These are phyloP conservation scores for Trametes coccinea DNA, from an alignment of 768 basidiomycete species.

Conservation along the genomic window DNA sequence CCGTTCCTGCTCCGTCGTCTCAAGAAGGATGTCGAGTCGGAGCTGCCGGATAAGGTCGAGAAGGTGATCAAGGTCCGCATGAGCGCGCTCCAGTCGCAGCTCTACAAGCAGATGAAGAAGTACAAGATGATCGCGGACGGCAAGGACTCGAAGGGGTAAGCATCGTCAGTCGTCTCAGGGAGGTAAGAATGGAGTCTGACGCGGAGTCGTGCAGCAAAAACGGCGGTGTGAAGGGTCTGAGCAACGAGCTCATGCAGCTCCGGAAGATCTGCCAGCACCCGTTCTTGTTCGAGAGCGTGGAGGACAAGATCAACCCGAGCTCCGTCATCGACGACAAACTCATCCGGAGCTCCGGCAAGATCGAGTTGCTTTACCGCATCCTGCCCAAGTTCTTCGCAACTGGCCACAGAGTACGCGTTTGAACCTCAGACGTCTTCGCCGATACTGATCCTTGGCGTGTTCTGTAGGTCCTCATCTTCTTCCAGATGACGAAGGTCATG, in stretches of 20 bases:
- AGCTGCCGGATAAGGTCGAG: slow-evolving; percentile 96
- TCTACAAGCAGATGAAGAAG: slow-evolving; percentile 98
- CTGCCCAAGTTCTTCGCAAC: slow-evolving; percentile 94
- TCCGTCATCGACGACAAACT: slow-evolving; percentile 83
- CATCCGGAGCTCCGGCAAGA: slow-evolving; percentile 86
- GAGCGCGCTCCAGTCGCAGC: slow-evolving; percentile 87
- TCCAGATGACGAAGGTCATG: slow-evolving; percentile 99
- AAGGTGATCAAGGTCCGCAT: slow-evolving; percentile 96
- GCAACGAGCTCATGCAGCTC: slow-evolving; percentile 96
- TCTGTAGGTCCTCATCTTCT: slow-evolving; percentile 90
- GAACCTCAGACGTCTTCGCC: neutral
- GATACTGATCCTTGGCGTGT: neutral
- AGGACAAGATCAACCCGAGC: slow-evolving; percentile 87
- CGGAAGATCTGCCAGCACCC: slow-evolving; percentile 99
- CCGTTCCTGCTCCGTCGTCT: slow-evolving; percentile 90
- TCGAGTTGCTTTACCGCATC: slow-evolving; percentile 87
- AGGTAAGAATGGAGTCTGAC: neutral
- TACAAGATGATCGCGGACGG: slow-evolving; percentile 95
- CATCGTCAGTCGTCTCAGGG: slow-evolving; percentile 15
- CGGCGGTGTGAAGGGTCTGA: slow-evolving; percentile 82
- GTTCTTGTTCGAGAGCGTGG: slow-evolving; percentile 93
- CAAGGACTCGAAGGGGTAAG: slow-evolving; percentile 72
- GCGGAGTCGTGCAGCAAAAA: slow-evolving; percentile 22
- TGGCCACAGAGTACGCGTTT: slow-evolving; percentile 73
- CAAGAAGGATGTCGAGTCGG: slow-evolving; percentile 96